These are phyloP conservation scores for Kalmanozyma brasiliensis DNA, from an alignment of 1,284 basidiomycete genomes.

Conservation along the genomic window DNA sequence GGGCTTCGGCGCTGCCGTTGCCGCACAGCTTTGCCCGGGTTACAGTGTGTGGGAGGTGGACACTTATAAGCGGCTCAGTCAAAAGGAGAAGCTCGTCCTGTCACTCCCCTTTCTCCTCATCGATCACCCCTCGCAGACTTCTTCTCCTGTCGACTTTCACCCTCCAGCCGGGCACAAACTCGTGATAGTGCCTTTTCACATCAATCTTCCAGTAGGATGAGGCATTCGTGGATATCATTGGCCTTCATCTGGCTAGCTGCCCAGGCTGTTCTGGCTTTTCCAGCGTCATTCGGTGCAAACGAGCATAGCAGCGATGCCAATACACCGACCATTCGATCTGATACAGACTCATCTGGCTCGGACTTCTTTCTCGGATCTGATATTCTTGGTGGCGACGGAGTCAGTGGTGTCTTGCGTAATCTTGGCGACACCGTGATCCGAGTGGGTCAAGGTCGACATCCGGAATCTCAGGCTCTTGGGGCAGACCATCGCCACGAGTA, in stretches of 20 bases:
- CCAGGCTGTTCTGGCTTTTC: conserved; percentile 11
- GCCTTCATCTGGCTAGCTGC: conserved; percentile 12
- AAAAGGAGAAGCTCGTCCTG: too few relatives aligned
- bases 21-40: too few relatives aligned
- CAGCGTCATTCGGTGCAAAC: not conserved
- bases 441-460: not conserved
- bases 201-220: conserved; percentile 8
- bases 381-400: conserved; percentile 1
- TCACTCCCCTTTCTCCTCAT: too few relatives aligned
- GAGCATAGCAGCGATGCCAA: not conserved
- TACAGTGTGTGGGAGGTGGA: too few relatives aligned
- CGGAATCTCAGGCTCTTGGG: conserved; percentile 17
- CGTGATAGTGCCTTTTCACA: not conserved
- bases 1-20: too few relatives aligned
- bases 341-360: conserved; percentile 1
- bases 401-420: conserved; percentile 1
- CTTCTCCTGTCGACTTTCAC: too few relatives aligned
- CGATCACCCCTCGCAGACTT: too few relatives aligned
- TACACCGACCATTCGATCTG: not conserved
- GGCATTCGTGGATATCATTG: conserved; percentile 18
- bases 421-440: not conserved
- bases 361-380: conserved; percentile 11
- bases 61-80: too few relatives aligned
- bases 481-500: conserved; percentile 9
- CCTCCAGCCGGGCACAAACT: too few relatives aligned